phyloP scores from a whole-genome alignment of 805 yeast genomes.

The Pichia californica region DNA sequence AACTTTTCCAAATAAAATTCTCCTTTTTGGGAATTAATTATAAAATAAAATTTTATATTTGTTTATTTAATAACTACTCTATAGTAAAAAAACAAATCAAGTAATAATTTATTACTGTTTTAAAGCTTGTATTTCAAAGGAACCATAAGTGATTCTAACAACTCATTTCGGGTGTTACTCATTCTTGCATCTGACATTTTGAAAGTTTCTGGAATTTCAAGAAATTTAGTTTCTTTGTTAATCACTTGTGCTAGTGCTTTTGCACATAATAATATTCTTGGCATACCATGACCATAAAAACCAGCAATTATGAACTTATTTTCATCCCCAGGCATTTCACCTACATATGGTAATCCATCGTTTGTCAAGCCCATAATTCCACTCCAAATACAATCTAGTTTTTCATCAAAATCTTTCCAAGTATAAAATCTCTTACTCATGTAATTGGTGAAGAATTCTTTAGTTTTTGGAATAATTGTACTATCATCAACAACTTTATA shows the following conservation, averaged over 20 bases:
- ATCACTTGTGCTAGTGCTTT: constrained; percentile 31
- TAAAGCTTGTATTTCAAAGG: neutral
- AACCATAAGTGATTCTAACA: neutral
- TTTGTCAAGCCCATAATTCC: constrained; percentile 42
- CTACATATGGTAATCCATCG: constrained; percentile 38
- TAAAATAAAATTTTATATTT: no score
- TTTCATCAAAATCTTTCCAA: constrained; percentile 26
- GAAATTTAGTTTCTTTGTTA: neutral
- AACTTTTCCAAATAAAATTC: no score
- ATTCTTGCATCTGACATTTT: constrained; percentile 19
- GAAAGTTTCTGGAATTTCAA: constrained; percentile 20
- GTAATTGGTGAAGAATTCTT: neutral
- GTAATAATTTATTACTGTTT: no score
- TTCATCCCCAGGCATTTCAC: constrained; percentile 29
- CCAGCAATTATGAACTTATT: constrained; percentile 38
- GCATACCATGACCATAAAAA: constrained; percentile 48
- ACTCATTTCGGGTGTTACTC: neutral
- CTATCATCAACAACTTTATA: neutral
- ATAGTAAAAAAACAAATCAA: no score
- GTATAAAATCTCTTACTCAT: constrained; percentile 20
- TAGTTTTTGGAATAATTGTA: neutral
- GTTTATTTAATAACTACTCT: neutral
- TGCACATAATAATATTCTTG: constrained; percentile 36
- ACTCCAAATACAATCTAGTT: constrained; percentile 32
- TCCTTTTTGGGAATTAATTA: no score